Evolutionary conservation across 257 asterid genomes (phyloP).

Genomic region (Jaltomata sinuosa): DNA sequence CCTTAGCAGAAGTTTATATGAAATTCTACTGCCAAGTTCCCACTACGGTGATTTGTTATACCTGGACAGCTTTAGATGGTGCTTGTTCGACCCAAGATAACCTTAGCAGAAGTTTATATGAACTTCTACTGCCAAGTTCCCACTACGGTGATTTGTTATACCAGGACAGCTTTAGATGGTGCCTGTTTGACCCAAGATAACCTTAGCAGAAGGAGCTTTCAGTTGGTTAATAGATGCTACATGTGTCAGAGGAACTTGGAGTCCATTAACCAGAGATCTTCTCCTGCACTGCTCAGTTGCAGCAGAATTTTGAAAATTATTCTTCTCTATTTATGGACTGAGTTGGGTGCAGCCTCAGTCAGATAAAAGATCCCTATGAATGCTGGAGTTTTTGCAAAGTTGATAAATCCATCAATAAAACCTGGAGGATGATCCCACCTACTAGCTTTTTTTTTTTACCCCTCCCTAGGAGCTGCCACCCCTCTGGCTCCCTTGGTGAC

Average conservation of each 20-base stretch:
- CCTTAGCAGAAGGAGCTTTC: not conserved
- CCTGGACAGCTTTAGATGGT: not conserved
- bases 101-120: not conserved
- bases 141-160: not conserved
- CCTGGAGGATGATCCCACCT: not conserved
- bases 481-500: too few species aligned
- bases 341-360: not conserved
- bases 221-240: not conserved
- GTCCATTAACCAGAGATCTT: not conserved
- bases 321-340: not conserved
- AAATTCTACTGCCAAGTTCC: not conserved
- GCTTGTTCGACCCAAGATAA: not conserved
- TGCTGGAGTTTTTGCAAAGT: not conserved
- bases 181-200: not conserved
- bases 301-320: not conserved
- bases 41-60: not conserved
- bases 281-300: not conserved
- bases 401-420: not conserved
- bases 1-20: too few species aligned
- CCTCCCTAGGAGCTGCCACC: too few species aligned
- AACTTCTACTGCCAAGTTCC: not conserved
- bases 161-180: not conserved
- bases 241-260: not conserved
- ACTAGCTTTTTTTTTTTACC: too few species aligned
- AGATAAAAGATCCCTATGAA: too few species aligned